A percentile compares a stretch with the other conserved stretches of the same genome.
These are phyloP conservation scores for Termitomyces sp. DNA, from an alignment of 768 basidiomycete species.

Conservation along the genomic window DNA sequence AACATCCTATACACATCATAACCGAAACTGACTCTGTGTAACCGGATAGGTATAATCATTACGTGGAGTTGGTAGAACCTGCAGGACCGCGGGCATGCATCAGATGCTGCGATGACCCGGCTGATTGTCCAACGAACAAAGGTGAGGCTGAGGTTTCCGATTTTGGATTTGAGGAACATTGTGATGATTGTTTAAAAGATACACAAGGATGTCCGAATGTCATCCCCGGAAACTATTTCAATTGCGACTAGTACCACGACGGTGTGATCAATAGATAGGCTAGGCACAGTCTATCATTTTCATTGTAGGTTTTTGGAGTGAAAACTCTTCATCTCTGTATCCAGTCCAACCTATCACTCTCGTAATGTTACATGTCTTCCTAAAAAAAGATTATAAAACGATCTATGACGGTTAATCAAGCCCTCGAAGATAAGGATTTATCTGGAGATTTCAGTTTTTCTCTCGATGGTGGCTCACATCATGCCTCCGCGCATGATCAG, in stretches of 20 bases:
- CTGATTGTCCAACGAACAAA: conserved; percentile 46
- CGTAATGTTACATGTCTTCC: conserved; percentile 33
- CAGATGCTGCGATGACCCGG: conserved; percentile 48
- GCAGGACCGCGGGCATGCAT: conserved; percentile 46
- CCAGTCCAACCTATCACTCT: neutral
- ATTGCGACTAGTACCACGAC: conserved; percentile 30
- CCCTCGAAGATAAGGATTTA: too few relatives aligned
- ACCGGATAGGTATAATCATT: conserved; percentile 43
- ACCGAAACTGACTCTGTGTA: neutral
- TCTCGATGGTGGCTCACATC: conserved; percentile 12
- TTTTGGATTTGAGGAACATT: neutral
- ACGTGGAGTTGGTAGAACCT: conserved; percentile 54
- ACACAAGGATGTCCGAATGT: conserved; percentile 46
- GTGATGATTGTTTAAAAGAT: conserved; percentile 24
- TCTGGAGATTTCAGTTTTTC: too few relatives aligned
- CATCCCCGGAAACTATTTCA: conserved; percentile 48
- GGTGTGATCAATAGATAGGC: neutral
- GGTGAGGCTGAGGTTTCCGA: conserved; percentile 24
- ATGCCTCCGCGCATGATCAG: too few relatives aligned
- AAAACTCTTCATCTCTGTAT: neutral
- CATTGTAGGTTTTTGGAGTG: neutral
- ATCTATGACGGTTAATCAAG: too few relatives aligned
- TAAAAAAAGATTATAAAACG: neutral
- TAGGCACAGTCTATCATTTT: neutral
- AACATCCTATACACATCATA: neutral